Base-by-base conservation (phyloP, 2,329 filamentous ascomycete species). In the Oidium heveae region DNA sequence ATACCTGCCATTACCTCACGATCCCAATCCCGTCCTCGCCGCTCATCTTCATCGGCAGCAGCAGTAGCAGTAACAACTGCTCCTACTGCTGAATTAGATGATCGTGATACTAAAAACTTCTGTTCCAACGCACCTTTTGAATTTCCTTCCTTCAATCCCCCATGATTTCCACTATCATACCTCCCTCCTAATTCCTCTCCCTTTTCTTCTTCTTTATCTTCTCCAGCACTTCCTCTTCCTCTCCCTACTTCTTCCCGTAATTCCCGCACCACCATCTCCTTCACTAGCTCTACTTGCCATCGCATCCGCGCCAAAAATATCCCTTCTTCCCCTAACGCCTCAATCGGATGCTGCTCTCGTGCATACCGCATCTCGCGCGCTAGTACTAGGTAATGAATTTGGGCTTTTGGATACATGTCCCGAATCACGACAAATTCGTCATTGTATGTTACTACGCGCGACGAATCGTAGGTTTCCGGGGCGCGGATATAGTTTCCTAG, bases 361-460 rank as follows among this genome's bases (percentile, higher is more conserved):
- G 73, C 77, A 63, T 79, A 76, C 2, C 65, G 62, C 0, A 71
- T 63, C 43, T 82, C 76, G 52, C 88, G 82, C 7, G 88, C 86
- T 5, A 96, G 77, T n/a, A 96, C 76, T 2, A 98, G 82, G 1
- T 86, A 74, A 69, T 98, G 91, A 4, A 95, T 72, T 3, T 76
- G 79, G 3, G 84, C 77, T 67, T 96, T 98, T 9, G 91, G 88
- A 64, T 79, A 98, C 57, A 79, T 71, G 69, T 98, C 91, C 61
- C 81, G 74, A 65, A 96, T 84, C 20, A 80, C 75, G 53, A 88
- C 84, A 59, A 82, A 86, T 57, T 78, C 69, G n/a, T 76, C 71
- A 59, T 77, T 76, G 24, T 28, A 28, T 28, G 3, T 6, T 28
- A 28, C 6, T 6, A 28, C 24, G 24, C 24, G 6, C 24, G 3